Evolutionary conservation across 2,329 filamentous ascomycete genomes (phyloP).

Genomic region (Tolypocladium tundrense): DNA sequence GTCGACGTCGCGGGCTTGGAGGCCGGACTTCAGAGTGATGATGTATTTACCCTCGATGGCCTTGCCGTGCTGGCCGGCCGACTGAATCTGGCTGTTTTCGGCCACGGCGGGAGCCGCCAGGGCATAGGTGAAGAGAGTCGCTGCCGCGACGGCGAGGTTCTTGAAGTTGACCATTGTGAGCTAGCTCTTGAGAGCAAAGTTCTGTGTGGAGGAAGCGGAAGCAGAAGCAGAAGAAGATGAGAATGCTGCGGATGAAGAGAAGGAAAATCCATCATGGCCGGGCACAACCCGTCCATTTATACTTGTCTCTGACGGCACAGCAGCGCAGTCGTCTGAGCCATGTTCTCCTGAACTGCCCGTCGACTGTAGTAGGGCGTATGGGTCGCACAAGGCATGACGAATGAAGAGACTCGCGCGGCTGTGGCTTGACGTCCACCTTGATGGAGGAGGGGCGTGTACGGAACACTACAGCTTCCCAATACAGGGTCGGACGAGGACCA

Average conservation of each 20-base stretch:
- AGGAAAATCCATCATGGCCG: neutral
- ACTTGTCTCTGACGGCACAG: neutral
- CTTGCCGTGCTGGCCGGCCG: constrained; percentile 2
- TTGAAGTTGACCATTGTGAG: constrained; percentile 19
- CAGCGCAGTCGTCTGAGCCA: neutral
- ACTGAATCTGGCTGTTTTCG: constrained; percentile 5
- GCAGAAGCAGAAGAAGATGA: neutral
- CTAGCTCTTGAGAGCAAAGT: constrained; percentile 3
- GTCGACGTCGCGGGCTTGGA: constrained; percentile 31
- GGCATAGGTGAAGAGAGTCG: constrained; percentile 12
- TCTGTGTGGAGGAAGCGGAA: neutral
- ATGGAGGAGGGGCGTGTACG: constrained; percentile 1
- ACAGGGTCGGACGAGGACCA: neutral
- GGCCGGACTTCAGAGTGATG: constrained; percentile 48
- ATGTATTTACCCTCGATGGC: constrained; percentile 41
- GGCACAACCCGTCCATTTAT: neutral
- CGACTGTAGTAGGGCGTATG: neutral
- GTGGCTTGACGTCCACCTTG: constrained; percentile 2
- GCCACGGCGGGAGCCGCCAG: constrained; percentile 11
- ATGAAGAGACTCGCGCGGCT: neutral
- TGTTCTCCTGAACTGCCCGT: neutral
- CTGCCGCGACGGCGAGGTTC: constrained; percentile 14
- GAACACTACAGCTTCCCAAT: constrained; percentile 3
- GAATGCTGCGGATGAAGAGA: neutral
- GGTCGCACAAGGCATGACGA: neutral